These are phyloP conservation scores for Tylopilus sp. DNA, from an alignment of 768 basidiomycete genomes.

Conservation along the genomic window DNA sequence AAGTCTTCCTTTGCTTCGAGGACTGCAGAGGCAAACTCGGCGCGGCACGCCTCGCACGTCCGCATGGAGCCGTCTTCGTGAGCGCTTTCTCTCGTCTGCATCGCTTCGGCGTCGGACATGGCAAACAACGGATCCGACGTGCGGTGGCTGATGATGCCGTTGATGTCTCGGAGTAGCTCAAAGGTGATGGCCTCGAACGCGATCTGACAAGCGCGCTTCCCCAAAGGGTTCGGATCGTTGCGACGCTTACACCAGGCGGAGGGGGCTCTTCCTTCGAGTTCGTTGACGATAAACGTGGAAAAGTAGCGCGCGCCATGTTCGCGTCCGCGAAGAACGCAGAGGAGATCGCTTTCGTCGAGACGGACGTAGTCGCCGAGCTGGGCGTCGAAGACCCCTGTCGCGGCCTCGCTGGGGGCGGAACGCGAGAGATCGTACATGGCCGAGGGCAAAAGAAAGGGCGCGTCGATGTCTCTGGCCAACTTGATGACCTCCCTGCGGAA, in stretches of 20 bases:
- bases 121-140: conserved; percentile 70
- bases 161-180: conserved; percentile 70
- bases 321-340: conserved; percentile 61
- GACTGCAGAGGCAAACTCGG: conserved; percentile 60
- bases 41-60: conserved; percentile 62
- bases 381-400: conserved; percentile 45
- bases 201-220: conserved; percentile 58
- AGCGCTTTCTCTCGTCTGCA: conserved; percentile 55
- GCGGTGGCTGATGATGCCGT: conserved; percentile 61
- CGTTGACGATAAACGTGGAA: conserved; percentile 72
- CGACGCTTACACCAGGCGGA: conserved; percentile 47
- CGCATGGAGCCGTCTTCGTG: conserved; percentile 46
- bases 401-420: conserved; percentile 57
- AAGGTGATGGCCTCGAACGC: conserved; percentile 75
- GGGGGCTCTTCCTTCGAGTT: conserved; percentile 63
- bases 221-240: conserved; percentile 42
- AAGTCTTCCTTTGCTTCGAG: conserved; percentile 58
- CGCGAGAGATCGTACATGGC: conserved; percentile 83
- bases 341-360: conserved; percentile 49
- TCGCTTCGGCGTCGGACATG: conserved; percentile 61
- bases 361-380: conserved; percentile 38
- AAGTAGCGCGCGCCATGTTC: conserved; percentile 72
- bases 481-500: conserved; percentile 58
- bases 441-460: conserved; percentile 60
- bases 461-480: conserved; percentile 54